A percentile compares a stretch with the other conserved stretches of the same genome.
These are phyloP conservation scores for Cercospora brassicicola DNA, from an alignment of 2,329 filamentous ascomycete species.

Conservation along the genomic window DNA sequence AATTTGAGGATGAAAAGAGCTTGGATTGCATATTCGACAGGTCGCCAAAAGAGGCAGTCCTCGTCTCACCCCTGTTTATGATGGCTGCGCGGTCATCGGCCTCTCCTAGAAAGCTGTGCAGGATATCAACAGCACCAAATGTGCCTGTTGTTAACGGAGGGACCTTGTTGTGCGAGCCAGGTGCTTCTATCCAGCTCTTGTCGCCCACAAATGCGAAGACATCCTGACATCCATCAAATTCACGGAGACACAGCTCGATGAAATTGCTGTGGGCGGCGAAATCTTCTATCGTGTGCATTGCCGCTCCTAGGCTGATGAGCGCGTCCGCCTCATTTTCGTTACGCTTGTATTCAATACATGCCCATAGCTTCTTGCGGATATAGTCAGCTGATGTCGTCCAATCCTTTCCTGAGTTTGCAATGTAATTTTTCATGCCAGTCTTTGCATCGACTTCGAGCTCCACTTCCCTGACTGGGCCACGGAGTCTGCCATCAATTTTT, in stretches of 20 bases:
- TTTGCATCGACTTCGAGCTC: slow-evolving; percentile 72
- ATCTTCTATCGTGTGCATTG: slow-evolving; percentile 77
- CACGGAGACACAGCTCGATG: slow-evolving; percentile 48
- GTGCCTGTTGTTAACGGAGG: slow-evolving; percentile 52
- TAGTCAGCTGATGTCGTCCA: slow-evolving; percentile 83
- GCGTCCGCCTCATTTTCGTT: slow-evolving; percentile 56
- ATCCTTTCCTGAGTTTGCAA: slow-evolving; percentile 71
- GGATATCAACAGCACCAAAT: slow-evolving; percentile 51
- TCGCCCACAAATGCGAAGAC: slow-evolving; percentile 52
- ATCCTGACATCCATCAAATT: slow-evolving; percentile 26
- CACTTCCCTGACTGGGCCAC: not conserved
- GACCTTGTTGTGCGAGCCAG: not conserved
- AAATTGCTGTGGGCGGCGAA: slow-evolving; percentile 55
- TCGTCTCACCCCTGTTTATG: not conserved
- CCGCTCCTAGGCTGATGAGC: slow-evolving; percentile 72
- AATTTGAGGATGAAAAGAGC: not conserved
- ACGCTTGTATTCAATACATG: not conserved
- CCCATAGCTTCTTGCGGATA: slow-evolving; percentile 73
- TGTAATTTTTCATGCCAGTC: slow-evolving; percentile 90
- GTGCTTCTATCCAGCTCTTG: slow-evolving; percentile 43
- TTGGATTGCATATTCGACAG: not conserved
- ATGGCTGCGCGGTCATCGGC: slow-evolving; percentile 45
- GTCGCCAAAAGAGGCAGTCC: not conserved
- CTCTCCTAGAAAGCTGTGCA: slow-evolving; percentile 49
- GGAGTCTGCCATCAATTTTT: not conserved